Percentiles rank a stretch among this genome's conserved stretches.
These are phyloP conservation scores for Calocera viscosa DNA, from an alignment of 768 basidiomycete species.

Conservation along the genomic window DNA sequence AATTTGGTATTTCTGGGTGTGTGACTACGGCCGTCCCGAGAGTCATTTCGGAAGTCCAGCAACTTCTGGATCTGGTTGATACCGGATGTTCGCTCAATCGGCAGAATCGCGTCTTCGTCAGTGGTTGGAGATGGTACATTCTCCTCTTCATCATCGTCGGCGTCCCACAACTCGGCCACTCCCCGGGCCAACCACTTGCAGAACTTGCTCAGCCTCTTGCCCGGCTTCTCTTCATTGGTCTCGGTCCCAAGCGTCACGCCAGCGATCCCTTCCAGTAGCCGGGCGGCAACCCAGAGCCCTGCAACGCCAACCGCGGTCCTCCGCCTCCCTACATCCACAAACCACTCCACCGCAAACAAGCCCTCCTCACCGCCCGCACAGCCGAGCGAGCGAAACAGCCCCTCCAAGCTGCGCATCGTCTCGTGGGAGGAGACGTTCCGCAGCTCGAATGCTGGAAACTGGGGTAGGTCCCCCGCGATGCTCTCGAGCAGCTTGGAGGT, in stretches of 20 bases:
- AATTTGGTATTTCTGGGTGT: slow-evolving; percentile 29
- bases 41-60: slow-evolving; percentile 22
- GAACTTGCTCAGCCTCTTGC: slow-evolving; percentile 49
- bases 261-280: slow-evolving; percentile 60
- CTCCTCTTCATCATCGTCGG: slow-evolving; percentile 28
- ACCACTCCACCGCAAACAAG: slow-evolving; percentile 74
- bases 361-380: slow-evolving; percentile 52
- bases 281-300: slow-evolving; percentile 74
- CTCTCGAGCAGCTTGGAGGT: neutral
- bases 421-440: slow-evolving; percentile 42
- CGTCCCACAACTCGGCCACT: slow-evolving; percentile 62
- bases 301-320: slow-evolving; percentile 41
- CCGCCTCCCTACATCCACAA: slow-evolving; percentile 44
- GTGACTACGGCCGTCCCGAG: slow-evolving; percentile 21
- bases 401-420: slow-evolving; percentile 43
- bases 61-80: slow-evolving; percentile 46
- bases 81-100: slow-evolving; percentile 55
- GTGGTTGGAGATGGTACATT: slow-evolving; percentile 12
- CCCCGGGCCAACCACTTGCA: slow-evolving; percentile 48
- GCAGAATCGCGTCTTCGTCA: slow-evolving; percentile 31
- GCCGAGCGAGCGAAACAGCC: slow-evolving; percentile 66
- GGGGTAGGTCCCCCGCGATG: slow-evolving; percentile 16
- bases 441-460: slow-evolving; percentile 50
- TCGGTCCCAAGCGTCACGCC: slow-evolving; percentile 34
- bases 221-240: slow-evolving; percentile 22